These are phyloP conservation scores for Trichoderma simmonsii DNA, from an alignment of 2,329 filamentous ascomycete genomes.

Conservation along the genomic window DNA sequence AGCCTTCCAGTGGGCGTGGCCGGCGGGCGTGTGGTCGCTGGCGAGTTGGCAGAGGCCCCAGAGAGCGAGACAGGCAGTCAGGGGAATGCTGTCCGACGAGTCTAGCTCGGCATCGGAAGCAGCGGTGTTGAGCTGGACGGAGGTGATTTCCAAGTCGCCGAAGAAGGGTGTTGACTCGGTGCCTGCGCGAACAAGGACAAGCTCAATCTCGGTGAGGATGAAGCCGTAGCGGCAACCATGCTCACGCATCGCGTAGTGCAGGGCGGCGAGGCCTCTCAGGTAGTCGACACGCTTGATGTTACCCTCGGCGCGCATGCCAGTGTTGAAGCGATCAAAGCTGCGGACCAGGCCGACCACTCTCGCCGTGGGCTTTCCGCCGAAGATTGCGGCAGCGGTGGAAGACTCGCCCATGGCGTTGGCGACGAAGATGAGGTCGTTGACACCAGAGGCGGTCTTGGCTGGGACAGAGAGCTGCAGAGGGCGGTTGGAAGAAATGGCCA, in stretches of 20 bases:
- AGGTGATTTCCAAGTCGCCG: constrained; percentile 76
- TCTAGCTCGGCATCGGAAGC: constrained; percentile 28
- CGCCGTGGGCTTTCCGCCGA: constrained; percentile 46
- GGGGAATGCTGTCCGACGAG: constrained; percentile 37
- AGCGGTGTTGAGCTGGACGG: constrained; percentile 53
- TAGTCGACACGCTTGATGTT: constrained; percentile 86
- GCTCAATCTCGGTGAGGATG: constrained; percentile 93
- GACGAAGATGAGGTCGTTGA: constrained; percentile 60
- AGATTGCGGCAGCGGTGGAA: constrained; percentile 52
- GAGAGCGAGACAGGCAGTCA: constrained; percentile 71
- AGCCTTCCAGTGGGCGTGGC: constrained; percentile 61
- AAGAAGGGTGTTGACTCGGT: constrained; percentile 71
- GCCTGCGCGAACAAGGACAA: constrained; percentile 84
- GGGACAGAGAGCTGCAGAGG: constrained; percentile 54
- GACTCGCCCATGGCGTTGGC: constrained; percentile 58
- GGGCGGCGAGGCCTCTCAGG: constrained; percentile 77
- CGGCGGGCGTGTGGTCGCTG: constrained; percentile 50
- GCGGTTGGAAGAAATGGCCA: constrained; percentile 69
- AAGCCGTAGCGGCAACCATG: constrained; percentile 92
- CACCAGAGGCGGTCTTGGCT: constrained; percentile 31
- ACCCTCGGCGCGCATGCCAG: constrained; percentile 82
- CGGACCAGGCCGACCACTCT: constrained; percentile 83
- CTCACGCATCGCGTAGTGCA: constrained; percentile 91
- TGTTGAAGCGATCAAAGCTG: constrained; percentile 92
- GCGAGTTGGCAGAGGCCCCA: constrained; percentile 76